These are phyloP conservation scores for Monosporascus sp. DNA, from an alignment of 2,329 filamentous ascomycete species.

Conservation along the genomic window DNA sequence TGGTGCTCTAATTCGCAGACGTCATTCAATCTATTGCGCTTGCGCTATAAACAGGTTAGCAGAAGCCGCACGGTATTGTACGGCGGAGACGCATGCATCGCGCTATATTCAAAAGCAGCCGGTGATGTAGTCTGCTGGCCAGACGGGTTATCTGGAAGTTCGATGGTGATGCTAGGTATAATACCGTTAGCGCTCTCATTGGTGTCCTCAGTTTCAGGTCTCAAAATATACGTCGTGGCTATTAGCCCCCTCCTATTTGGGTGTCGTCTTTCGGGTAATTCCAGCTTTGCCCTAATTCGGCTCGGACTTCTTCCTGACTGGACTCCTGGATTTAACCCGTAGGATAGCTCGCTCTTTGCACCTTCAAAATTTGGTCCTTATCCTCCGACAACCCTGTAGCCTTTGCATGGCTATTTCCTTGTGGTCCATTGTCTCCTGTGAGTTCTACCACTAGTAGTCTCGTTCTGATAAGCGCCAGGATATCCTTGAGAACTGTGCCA, in stretches of 20 bases:
- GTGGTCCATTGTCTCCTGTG: not conserved
- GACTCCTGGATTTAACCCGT: not conserved
- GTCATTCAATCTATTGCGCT: slow-evolving; percentile 3
- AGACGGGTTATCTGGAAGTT: not conserved
- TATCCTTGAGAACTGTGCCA: not conserved
- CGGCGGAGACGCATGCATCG: too few relatives aligned
- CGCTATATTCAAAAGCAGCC: too few relatives aligned
- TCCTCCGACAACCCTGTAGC: not conserved
- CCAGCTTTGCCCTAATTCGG: too few relatives aligned
- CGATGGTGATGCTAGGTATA: not conserved
- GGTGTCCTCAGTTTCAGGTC: not conserved
- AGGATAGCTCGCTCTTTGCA: not conserved
- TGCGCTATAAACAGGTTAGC: not conserved
- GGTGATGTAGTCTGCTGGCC: not conserved
- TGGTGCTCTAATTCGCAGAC: slow-evolving; percentile 4
- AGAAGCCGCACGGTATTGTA: too few relatives aligned
- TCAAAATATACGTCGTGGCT: not conserved
- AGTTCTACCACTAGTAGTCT: slow-evolving; percentile 4
- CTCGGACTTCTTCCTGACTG: too few relatives aligned
- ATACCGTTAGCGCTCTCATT: not conserved
- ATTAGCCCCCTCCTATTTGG: too few relatives aligned
- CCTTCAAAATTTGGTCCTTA: slow-evolving; percentile 1
- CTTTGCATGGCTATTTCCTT: slow-evolving; percentile 2
- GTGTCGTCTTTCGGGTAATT: too few relatives aligned
- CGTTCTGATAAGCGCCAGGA: not conserved